Percentiles rank a stretch among this genome's conserved stretches.
phyloP scores from a whole-genome alignment of 1,284 basidiomycete species.

The Heliocybe sulcata region DNA sequence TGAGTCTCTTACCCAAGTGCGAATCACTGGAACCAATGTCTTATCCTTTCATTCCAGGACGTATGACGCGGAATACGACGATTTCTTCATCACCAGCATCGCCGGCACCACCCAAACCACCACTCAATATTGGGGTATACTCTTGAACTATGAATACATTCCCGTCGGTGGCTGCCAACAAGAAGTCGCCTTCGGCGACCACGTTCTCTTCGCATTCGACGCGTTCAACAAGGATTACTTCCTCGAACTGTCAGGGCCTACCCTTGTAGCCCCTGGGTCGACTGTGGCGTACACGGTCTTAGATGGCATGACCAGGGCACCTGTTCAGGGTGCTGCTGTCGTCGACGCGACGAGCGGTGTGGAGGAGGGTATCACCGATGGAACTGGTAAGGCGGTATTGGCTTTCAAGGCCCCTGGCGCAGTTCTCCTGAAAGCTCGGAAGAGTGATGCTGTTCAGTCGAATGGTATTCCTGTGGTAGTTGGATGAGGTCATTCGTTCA shows the following conservation, averaged over 20 bases:
- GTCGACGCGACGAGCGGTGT: background rate
- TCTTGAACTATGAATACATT: conserved; percentile 16
- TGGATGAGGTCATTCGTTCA: no score
- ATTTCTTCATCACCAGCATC: conserved; percentile 19
- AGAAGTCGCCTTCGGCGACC: conserved; percentile 9
- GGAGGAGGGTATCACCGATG: background rate
- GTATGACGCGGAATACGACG: conserved; percentile 14
- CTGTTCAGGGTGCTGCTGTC: background rate
- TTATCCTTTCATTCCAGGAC: conserved; percentile 10
- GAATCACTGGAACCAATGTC: conserved; percentile 4
- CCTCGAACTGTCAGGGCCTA: background rate
- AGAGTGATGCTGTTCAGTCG: background rate
- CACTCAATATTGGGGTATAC: conserved; percentile 15
- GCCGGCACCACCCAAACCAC: conserved; percentile 9
- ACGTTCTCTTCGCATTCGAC: conserved; percentile 17
- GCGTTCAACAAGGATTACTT: conserved; percentile 6
- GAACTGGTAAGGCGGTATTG: background rate
- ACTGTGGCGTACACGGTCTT: background rate
- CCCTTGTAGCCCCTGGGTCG: background rate
- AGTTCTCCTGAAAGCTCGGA: background rate
- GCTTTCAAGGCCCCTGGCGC: background rate
- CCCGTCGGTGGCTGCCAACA: conserved; percentile 19
- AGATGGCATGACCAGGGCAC: background rate
- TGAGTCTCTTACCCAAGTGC: conserved; percentile 3
- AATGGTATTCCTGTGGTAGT: background rate